Conservation (phyloP, 441 rosid species). For the Biscutella auriculata region DNA sequence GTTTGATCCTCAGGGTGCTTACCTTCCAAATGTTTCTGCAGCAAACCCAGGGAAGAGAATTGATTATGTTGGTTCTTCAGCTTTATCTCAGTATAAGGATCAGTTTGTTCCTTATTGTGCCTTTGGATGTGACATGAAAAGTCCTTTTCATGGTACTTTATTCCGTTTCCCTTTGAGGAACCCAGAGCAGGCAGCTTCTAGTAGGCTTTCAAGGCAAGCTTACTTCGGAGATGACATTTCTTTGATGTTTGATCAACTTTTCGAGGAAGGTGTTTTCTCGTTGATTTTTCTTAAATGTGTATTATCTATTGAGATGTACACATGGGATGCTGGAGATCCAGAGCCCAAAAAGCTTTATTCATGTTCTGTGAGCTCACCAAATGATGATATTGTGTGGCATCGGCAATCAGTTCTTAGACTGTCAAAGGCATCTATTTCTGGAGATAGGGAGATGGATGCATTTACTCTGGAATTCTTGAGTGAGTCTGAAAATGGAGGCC, state of each 20-base stretch:
- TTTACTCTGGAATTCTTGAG: constrained; percentile 66
- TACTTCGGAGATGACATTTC: constrained; percentile 53
- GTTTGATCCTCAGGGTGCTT: constrained; percentile 89
- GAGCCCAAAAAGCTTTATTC: constrained; percentile 69
- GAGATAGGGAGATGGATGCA: constrained; percentile 48
- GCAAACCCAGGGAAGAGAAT: constrained; percentile 96
- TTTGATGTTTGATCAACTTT: constrained; percentile 72
- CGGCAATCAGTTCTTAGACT: constrained; percentile 72
- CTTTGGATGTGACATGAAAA: constrained; percentile 87
- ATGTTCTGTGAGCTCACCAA: constrained; percentile 38
- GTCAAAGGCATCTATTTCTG: constrained; percentile 41
- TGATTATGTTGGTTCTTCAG: constrained; percentile 69
- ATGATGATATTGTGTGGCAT: constrained; percentile 54
- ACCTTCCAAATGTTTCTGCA: constrained; percentile 75
- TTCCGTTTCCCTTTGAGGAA: constrained; percentile 93
- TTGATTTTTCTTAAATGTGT: constrained; percentile 81
- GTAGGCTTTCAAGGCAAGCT: constrained; percentile 91
- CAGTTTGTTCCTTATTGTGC: constrained; percentile 81
- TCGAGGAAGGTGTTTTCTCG: constrained; percentile 68
- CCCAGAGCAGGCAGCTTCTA: constrained; percentile 56
- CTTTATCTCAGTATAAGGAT: constrained; percentile 50
- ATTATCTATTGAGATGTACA: constrained; percentile 64
- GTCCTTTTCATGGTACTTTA: constrained; percentile 59
- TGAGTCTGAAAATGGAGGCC: constrained; percentile 42
- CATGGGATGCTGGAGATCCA: constrained; percentile 60